Evolutionary conservation across 805 yeast genomes (phyloP), one percentile per base, ranked within the genome.

Genomic region (Candida caryicola): DNA sequence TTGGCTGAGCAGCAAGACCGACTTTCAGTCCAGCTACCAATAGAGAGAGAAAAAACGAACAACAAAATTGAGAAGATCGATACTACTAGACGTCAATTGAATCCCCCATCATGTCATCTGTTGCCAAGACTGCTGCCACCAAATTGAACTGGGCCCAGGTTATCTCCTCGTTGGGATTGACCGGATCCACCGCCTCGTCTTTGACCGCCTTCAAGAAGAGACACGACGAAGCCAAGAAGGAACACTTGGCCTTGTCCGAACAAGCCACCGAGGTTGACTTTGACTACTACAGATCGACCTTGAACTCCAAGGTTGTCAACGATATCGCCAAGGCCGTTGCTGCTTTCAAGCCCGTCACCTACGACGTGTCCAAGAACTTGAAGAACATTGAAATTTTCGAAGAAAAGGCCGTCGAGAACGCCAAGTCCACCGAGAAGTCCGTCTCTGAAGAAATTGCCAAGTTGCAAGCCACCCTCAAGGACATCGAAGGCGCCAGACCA

Each of bases 401-500:
- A 78, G 79, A 84, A 52, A 89, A 89, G 76, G 99, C 99, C 38
- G 62, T 93, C 54, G 95, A 86, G 70, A 91, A 90, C 69, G 99
- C 99, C 52, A 79, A 86, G 73, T 79, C 81, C 56, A 93, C 99
- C 47, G 97, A 91, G 75, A 69, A 80, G 48, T 81, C 90, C 55
- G 98, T 93, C 46, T 71, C 81, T 50, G 81, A 82, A 55, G 98
- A 93, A 75, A 77, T 93, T 58, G 72, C 76, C 51, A 89, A 88
- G 56, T 80, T 93, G 64, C 81, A 85, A 66, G 81, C 78, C 70
- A 91, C 99, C 45, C 77, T 93, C 64, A 79, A 80, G 64, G 91
- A 93, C 77, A 93, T 93, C 64, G 95, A 93, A 75, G 71, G 85
- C 51, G 97, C 99, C 45, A 87, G 98, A 77, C 96, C 99, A 57